Conservation (phyloP, 2,329 filamentous ascomycete genomes). For the Tothia fuscella region DNA sequence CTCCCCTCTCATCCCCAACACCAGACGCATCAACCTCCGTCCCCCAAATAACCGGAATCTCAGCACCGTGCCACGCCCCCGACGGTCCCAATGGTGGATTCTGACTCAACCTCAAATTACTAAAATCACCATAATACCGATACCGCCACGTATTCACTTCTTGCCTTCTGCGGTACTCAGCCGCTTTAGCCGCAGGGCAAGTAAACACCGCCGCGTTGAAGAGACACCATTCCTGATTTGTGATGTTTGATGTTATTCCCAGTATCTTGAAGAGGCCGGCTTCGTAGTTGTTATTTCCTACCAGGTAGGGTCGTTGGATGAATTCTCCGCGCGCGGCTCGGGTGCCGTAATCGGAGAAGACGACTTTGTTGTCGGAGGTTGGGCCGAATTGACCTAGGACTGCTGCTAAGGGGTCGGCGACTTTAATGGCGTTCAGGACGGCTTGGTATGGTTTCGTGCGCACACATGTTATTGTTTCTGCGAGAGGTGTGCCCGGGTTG, state of each 20-base stretch:
- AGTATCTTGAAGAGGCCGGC: constrained; percentile 4
- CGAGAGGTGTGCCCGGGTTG: not conserved
- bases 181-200: constrained; percentile 6
- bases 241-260: not conserved
- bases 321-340: constrained; percentile 7
- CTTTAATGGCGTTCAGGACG: not conserved
- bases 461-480: constrained; percentile 15
- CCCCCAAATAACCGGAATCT: constrained; percentile 9
- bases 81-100: not conserved
- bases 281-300: constrained; percentile 4
- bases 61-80: constrained; percentile 10
- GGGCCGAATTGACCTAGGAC: constrained; percentile 3
- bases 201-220: constrained; percentile 2
- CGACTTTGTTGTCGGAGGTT: constrained; percentile 6
- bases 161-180: not conserved
- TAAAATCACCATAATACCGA: constrained; percentile 5
- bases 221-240: not conserved
- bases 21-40: not conserved
- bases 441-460: constrained; percentile 12
- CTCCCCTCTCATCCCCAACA: not conserved
- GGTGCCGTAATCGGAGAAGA: constrained; percentile 7
- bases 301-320: not conserved
- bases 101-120: no score
- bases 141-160: constrained; percentile 7
- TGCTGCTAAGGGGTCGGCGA: no score